Evolutionary conservation across 176 grass and related monocot genomes (phyloP).

Genomic region (Paspalum notatum): DNA sequence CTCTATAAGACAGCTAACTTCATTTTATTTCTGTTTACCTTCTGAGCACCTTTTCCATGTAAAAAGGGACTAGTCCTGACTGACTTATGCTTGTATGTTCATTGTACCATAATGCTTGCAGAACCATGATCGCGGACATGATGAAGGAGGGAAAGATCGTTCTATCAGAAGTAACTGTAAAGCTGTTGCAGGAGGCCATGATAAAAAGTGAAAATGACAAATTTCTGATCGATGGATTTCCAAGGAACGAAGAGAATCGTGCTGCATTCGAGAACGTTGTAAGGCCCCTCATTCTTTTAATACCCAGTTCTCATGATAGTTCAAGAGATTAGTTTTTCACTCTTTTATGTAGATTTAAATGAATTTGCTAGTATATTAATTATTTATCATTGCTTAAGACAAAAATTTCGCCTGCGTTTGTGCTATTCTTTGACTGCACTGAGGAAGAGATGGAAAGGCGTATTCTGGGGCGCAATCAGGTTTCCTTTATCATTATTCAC

Average conservation of each 20-base stretch:
- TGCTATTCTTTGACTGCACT: constrained; percentile 85
- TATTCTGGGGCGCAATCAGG: constrained; percentile 86
- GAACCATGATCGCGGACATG: constrained; percentile 92
- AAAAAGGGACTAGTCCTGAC: neutral
- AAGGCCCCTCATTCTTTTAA: constrained; percentile 33
- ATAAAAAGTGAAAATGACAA: constrained; percentile 74
- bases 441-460: constrained; percentile 92
- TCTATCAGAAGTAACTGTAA: constrained; percentile 89
- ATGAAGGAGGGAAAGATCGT: constrained; percentile 97
- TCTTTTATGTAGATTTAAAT: constrained; percentile 17
- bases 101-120: constrained; percentile 36
- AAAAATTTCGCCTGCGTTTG: constrained; percentile 74
- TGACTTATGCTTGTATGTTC: constrained; percentile 29
- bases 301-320: constrained; percentile 1
- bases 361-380: constrained; percentile 10
- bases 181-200: constrained; percentile 78
- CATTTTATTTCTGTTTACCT: constrained; percentile 14
- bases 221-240: constrained; percentile 92
- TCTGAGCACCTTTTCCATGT: neutral
- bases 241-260: constrained; percentile 94
- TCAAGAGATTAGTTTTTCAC: neutral
- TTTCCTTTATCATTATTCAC: constrained; percentile 27
- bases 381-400: constrained; percentile 58
- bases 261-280: constrained; percentile 82
- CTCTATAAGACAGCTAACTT: constrained; percentile 11